These are phyloP conservation scores for Peltaster fructicola DNA, from an alignment of 2,329 filamentous ascomycete species.

Conservation along the genomic window DNA sequence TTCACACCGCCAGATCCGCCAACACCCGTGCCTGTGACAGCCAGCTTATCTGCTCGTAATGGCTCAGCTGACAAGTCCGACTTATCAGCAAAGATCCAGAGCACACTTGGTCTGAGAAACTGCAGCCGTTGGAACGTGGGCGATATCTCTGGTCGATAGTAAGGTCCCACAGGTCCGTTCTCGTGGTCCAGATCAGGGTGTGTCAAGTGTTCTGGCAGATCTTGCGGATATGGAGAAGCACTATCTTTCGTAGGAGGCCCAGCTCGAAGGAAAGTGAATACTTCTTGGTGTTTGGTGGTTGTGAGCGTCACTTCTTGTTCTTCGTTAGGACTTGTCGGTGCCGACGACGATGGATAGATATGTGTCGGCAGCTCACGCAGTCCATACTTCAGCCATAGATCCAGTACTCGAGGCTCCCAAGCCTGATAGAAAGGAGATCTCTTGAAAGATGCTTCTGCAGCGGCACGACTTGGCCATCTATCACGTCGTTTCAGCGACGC, in stretches of 20 bases:
- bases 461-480: conserved; percentile 58
- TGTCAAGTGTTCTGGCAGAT: conserved; percentile 20
- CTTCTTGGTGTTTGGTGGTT: conserved; percentile 78
- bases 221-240: conserved; percentile 12
- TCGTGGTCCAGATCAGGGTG: conserved; percentile 24
- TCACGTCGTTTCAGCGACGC: conserved; percentile 60
- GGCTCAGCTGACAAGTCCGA: conserved; percentile 39
- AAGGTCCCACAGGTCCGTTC: conserved; percentile 27
- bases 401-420: conserved; percentile 70
- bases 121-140: conserved; percentile 40
- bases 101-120: conserved; percentile 42
- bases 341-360: conserved; percentile 30
- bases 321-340: conserved; percentile 7
- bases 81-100: conserved; percentile 50
- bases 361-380: conserved; percentile 55
- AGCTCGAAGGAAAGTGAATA: conserved; percentile 59
- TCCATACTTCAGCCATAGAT: conserved; percentile 54
- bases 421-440: conserved; percentile 57
- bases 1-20: conserved; percentile 49
- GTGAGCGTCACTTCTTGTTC: conserved; percentile 46
- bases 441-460: conserved; percentile 48
- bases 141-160: conserved; percentile 50
- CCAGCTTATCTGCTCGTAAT: conserved; percentile 40
- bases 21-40: conserved; percentile 43
- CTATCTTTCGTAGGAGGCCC: conserved; percentile 35